phyloP scores from a whole-genome alignment of 1,284 basidiomycete genomes.

The Ganoderma resinaceum region DNA sequence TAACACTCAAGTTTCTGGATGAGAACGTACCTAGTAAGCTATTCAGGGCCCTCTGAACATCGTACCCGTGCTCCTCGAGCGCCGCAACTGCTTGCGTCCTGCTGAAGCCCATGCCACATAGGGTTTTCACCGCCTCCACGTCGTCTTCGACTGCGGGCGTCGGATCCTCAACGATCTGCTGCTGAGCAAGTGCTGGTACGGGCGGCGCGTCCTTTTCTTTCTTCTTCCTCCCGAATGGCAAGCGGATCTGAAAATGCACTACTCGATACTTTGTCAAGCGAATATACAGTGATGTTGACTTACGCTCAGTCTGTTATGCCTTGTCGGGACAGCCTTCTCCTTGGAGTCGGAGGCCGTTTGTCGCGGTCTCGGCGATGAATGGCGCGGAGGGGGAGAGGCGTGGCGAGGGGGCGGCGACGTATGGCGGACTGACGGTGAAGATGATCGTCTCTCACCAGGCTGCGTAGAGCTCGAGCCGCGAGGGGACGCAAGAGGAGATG shows the following conservation, averaged over 20 bases:
- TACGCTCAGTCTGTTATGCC: constrained; percentile 79
- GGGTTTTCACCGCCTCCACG: constrained; percentile 77
- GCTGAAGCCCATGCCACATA: constrained; percentile 85
- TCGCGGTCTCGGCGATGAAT: constrained; percentile 62
- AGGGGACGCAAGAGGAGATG: constrained; percentile 47
- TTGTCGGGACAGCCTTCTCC: constrained; percentile 60
- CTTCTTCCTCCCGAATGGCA: constrained; percentile 81
- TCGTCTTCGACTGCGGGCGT: constrained; percentile 76
- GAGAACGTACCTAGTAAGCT: constrained; percentile 53
- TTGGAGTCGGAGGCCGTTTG: constrained; percentile 62
- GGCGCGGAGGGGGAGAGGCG: constrained; percentile 59
- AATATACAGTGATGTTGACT: constrained; percentile 39
- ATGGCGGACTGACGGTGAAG: constrained; percentile 37
- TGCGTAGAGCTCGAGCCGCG: constrained; percentile 37
- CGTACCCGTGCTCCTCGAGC: constrained; percentile 78
- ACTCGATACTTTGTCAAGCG: neutral
- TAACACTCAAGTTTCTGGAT: constrained; percentile 1
- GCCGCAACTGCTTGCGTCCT: constrained; percentile 79
- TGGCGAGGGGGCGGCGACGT: constrained; percentile 53
- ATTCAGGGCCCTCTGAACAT: constrained; percentile 77
- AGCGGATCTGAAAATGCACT: constrained; percentile 60
- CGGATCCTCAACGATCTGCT: constrained; percentile 54
- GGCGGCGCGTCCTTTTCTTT: constrained; percentile 57
- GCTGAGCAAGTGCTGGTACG: constrained; percentile 51
- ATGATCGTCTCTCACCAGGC: constrained; percentile 35